Evolutionary conservation across 2,329 filamentous ascomycete genomes (phyloP).

Genomic region (Pseudocercospora vitis): DNA sequence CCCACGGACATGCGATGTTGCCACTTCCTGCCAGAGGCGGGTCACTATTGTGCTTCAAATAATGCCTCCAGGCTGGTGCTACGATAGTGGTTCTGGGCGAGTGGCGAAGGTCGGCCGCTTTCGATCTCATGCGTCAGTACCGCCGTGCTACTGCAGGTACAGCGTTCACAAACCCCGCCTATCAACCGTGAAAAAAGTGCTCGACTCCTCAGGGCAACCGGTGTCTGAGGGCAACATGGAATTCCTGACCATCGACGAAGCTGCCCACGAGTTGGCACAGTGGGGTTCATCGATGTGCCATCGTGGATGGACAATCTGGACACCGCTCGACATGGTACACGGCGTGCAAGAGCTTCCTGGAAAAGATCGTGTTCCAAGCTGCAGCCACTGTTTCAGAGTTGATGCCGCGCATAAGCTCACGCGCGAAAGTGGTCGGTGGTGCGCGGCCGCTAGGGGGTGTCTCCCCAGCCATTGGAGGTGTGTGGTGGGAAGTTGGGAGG

Average conservation of each 20-base stretch:
- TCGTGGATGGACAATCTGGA: background rate
- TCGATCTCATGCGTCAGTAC: slow-evolving; percentile 8
- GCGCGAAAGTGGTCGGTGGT: slow-evolving; percentile 13
- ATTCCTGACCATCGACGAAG: background rate
- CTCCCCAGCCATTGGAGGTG: slow-evolving; percentile 5
- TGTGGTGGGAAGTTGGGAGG: background rate
- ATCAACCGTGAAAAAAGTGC: background rate
- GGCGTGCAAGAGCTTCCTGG: slow-evolving; percentile 11
- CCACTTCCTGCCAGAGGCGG: background rate
- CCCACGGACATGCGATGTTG: background rate
- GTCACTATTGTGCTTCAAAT: slow-evolving; percentile 1
- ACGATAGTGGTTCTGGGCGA: background rate
- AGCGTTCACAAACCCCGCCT: slow-evolving; percentile 4
- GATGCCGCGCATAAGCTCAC: slow-evolving; percentile 12
- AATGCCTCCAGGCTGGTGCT: background rate
- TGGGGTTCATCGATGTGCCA: background rate
- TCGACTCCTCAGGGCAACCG: background rate
- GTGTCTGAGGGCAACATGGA: background rate
- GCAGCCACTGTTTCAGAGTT: slow-evolving; percentile 20
- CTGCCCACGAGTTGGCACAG: background rate
- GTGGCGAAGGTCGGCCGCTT: background rate
- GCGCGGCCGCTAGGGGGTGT: slow-evolving; percentile 14
- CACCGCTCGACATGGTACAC: background rate
- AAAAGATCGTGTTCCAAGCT: slow-evolving; percentile 15
- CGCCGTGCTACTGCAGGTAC: slow-evolving; percentile 7